phyloP scores from a whole-genome alignment of 345 rosid species.

The Nasturtium officinale region DNA sequence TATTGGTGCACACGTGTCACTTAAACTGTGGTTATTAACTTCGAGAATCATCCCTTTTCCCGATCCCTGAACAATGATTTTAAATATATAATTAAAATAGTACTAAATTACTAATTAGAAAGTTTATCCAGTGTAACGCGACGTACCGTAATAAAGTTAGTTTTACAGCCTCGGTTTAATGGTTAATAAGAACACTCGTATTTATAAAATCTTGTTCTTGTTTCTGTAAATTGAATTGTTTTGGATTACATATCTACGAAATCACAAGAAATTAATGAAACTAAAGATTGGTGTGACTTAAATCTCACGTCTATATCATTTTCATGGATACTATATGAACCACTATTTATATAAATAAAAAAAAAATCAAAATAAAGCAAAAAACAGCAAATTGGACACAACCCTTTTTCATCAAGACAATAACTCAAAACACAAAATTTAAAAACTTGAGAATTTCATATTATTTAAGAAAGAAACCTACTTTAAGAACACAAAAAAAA shows the following conservation, averaged over 20 bases:
- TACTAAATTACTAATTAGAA: not conserved
- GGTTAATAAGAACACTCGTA: not conserved
- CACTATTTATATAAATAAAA: not conserved
- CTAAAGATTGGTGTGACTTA: slow-evolving; percentile 34
- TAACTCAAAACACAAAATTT: not conserved
- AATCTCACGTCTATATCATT: slow-evolving; percentile 41
- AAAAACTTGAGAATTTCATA: not conserved
- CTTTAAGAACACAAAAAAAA: not conserved
- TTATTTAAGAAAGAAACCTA: not conserved
- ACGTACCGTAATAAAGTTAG: slow-evolving; percentile 37
- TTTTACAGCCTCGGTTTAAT: slow-evolving; percentile 6
- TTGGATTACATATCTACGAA: not conserved
- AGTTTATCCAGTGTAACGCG: slow-evolving; percentile 38
- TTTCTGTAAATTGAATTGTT: not conserved
- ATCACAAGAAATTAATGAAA: slow-evolving; percentile 29
- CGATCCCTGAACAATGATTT: slow-evolving; percentile 33
- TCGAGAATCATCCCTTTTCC: slow-evolving; percentile 31
- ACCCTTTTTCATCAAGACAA: not conserved
- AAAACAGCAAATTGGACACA: slow-evolving; percentile 2
- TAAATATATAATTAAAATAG: not conserved
- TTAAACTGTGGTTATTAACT: slow-evolving; percentile 3
- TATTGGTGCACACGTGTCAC: slow-evolving; percentile 27
- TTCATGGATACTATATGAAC: slow-evolving; percentile 38
- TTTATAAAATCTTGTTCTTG: not conserved
- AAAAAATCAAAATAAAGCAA: not conserved